Evolutionary conservation across 768 basidiomycete genomes (phyloP), one percentile per base, ranked within the genome.

Genomic region (Dacryopinax primogenitus): DNA sequence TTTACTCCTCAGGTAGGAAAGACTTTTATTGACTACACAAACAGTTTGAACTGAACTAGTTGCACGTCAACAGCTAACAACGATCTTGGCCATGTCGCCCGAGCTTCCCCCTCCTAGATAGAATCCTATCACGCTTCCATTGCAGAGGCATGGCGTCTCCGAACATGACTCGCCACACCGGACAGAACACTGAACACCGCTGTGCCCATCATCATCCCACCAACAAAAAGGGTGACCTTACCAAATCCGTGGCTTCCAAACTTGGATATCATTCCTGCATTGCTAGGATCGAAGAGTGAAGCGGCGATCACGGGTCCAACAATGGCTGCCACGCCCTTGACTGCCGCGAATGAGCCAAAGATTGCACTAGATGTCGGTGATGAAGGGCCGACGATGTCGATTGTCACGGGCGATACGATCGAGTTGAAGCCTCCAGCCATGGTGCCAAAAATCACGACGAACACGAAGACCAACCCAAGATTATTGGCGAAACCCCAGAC

Each of bases 171-270:
- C 26, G 51, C 51, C 4, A 58, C 51, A 13, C 51, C 51, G 11
- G 63, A 21, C 28, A 64, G 16, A 3, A 64, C 15, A 23, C 63
- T 41, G 36, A 26, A 35, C 3, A 44, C 63, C 9, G 63, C 39
- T 39, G 63, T 35, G 4, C 28, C 36, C 3, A 33, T 39, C 63
- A 64, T 64, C 63, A 64, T 45, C 21, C 36, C 35, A n/a, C 63
- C 63, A 3, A 45, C 63, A 30, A 64, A 64, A 18, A 64, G 15
- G 3, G 35, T 45, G 15, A 64, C 41, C 16, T 21, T 33, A 2
- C 35, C 39, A 41, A 64, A 64, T 21, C 63, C 63, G 33, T 64
- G 39, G 13, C 37, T 41, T 13, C 63, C 63, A 44, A 41, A 64
- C 51, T 18, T 58, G 3, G 51, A 58, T 30, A 39, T 16, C 35